Percentiles rank a stretch among this genome's conserved stretches.
Evolutionary conservation across 805 yeast genomes (phyloP).

Genomic region (Cyberlindnera veronae): DNA sequence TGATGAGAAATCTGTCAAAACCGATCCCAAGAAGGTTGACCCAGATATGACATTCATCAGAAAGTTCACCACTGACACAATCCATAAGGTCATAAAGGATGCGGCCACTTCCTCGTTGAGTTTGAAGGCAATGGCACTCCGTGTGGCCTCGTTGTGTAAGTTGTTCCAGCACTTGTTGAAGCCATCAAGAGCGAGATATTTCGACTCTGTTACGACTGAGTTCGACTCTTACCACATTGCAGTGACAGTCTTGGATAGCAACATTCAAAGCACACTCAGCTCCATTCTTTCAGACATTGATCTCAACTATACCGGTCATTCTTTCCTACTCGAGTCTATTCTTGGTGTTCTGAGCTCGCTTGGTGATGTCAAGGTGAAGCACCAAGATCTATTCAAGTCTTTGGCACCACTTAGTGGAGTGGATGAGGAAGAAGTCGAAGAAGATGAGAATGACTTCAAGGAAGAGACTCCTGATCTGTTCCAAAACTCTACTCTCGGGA

Average conservation of each 20-base stretch:
- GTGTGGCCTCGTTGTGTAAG: slow-evolving; percentile 39
- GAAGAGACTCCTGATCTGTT: slow-evolving; percentile 80
- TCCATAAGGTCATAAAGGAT: slow-evolving; percentile 60
- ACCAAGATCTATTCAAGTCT: slow-evolving; percentile 55
- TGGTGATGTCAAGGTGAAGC: slow-evolving; percentile 53
- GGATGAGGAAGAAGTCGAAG: slow-evolving; percentile 54
- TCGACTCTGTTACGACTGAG: slow-evolving; percentile 36
- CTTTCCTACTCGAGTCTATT: slow-evolving; percentile 53
- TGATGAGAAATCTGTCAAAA: slow-evolving; percentile 29
- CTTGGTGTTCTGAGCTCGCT: slow-evolving; percentile 56
- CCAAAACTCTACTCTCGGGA: slow-evolving; percentile 86
- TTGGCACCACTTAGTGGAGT: slow-evolving; percentile 34
- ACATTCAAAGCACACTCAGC: slow-evolving; percentile 55
- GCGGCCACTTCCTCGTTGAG: slow-evolving; percentile 34
- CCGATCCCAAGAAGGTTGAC: slow-evolving; percentile 52
- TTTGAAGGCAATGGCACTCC: slow-evolving; percentile 48
- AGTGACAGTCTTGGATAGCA: slow-evolving; percentile 64
- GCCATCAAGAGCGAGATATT: slow-evolving; percentile 17
- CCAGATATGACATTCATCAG: slow-evolving; percentile 71
- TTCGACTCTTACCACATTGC: slow-evolving; percentile 64
- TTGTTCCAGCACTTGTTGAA: slow-evolving; percentile 26
- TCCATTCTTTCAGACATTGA: slow-evolving; percentile 63
- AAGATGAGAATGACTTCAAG: slow-evolving; percentile 52
- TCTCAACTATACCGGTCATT: slow-evolving; percentile 66
- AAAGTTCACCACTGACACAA: slow-evolving; percentile 65